Conservation (phyloP, 73 alveolate genomes). For the Urostyla sp. region DNA sequence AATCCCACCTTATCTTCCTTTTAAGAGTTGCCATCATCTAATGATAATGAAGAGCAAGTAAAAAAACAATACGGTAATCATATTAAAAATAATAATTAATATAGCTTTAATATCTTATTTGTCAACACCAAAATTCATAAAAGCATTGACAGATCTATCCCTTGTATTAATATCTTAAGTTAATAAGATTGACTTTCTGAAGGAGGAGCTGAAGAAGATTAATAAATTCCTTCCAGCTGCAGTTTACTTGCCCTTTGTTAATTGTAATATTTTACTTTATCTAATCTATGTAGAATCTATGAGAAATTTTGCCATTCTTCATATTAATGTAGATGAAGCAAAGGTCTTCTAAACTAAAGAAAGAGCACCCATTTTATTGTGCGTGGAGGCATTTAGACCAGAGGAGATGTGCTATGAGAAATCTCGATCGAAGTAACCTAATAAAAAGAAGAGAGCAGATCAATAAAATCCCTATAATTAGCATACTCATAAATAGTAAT, state of each 20-base stretch:
- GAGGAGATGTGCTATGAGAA: slow-evolving; percentile 49
- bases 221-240: slow-evolving; percentile 77
- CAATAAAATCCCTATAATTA: too few relatives aligned
- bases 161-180: slow-evolving; percentile 10
- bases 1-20: background rate
- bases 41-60: background rate
- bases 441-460: too few relatives aligned
- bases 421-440: background rate
- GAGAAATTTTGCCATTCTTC: slow-evolving; percentile 82
- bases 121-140: slow-evolving; percentile 74
- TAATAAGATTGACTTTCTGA: slow-evolving; percentile 42
- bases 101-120: slow-evolving; percentile 56
- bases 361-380: slow-evolving; percentile 81
- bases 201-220: slow-evolving; percentile 61
- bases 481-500: too few relatives aligned
- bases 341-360: slow-evolving; percentile 81
- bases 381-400: slow-evolving; percentile 81
- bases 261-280: slow-evolving; percentile 29
- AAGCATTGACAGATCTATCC: slow-evolving; percentile 63
- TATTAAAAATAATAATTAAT: background rate
- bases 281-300: slow-evolving; percentile 54
- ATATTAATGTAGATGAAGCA: slow-evolving; percentile 80
- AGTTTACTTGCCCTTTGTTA: slow-evolving; percentile 82
- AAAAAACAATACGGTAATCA: slow-evolving; percentile 17
- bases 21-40: background rate